phyloP scores from a whole-genome alignment of 2,329 filamentous ascomycete genomes.

The Cladosporium sp. region DNA sequence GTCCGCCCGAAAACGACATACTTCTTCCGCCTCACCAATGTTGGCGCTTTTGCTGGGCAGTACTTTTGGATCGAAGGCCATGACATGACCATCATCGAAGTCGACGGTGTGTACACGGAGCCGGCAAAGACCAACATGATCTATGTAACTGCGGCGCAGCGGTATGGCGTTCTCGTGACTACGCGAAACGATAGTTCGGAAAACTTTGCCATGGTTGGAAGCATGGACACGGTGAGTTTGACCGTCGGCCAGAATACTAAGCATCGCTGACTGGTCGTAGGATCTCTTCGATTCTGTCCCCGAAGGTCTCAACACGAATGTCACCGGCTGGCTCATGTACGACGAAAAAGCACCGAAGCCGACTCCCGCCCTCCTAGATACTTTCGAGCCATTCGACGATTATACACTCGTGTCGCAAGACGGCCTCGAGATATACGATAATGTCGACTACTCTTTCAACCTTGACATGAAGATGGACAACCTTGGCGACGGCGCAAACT shows the following conservation, averaged over 20 bases:
- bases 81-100: constrained; percentile 61
- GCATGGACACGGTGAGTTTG: constrained; percentile 42
- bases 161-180: constrained; percentile 64
- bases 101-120: constrained; percentile 64
- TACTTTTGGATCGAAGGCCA: constrained; percentile 69
- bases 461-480: constrained; percentile 61
- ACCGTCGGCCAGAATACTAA: background rate
- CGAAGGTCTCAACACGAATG: constrained; percentile 61
- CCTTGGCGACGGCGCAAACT: constrained; percentile 62
- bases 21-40: constrained; percentile 64
- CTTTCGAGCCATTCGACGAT: constrained; percentile 69
- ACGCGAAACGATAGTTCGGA: constrained; percentile 52
- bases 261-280: constrained; percentile 20
- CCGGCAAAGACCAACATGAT: constrained; percentile 57
- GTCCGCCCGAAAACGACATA: constrained; percentile 55
- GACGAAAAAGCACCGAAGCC: constrained; percentile 45
- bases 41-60: constrained; percentile 67
- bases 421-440: constrained; percentile 54
- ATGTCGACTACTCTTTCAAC: constrained; percentile 60
- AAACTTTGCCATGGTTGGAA: constrained; percentile 58
- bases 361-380: constrained; percentile 53
- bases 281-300: constrained; percentile 65
- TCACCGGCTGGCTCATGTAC: constrained; percentile 54
- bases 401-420: constrained; percentile 67
- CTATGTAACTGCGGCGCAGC: constrained; percentile 65